Percentiles rank a stretch among this genome's conserved stretches.
Conservation (phyloP, 1,284 basidiomycete genomes). For the Cystobasidiaceae sp. region DNA sequence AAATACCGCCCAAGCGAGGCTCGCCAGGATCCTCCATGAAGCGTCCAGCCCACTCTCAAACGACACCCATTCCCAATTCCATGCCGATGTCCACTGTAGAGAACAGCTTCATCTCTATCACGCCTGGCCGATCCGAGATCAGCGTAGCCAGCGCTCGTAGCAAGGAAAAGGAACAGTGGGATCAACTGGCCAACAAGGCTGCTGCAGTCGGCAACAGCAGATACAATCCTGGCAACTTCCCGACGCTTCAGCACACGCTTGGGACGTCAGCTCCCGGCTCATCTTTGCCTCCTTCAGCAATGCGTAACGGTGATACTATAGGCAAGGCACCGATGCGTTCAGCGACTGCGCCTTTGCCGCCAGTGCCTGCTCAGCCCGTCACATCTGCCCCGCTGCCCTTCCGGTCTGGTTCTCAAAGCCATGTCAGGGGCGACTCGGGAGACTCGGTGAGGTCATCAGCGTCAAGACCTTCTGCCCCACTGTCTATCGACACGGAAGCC, state of each 20-base stretch:
- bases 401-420: no score
- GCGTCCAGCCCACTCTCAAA: not conserved
- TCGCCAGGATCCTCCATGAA: not conserved
- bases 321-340: no score
- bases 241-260: no score
- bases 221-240: no score
- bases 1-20: not conserved
- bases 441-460: not conserved
- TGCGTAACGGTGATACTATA: no score
- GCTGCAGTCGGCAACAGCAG: not conserved
- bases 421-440: no score
- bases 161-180: slow-evolving; percentile 2
- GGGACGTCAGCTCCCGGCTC: not conserved
- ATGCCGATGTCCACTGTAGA: slow-evolving; percentile 1
- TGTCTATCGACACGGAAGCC: slow-evolving; percentile 15
- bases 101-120: slow-evolving; percentile 28
- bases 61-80: not conserved
- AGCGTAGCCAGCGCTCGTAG: slow-evolving; percentile 11
- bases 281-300: not conserved
- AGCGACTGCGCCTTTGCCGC: not conserved
- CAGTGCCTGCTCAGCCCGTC: not conserved
- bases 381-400: no score
- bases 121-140: slow-evolving; percentile 13
- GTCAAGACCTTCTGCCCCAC: not conserved
- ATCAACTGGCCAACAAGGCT: not conserved